Conservation (phyloP, 805 yeast genomes). For the Saccharomycopsis lassenensis region DNA sequence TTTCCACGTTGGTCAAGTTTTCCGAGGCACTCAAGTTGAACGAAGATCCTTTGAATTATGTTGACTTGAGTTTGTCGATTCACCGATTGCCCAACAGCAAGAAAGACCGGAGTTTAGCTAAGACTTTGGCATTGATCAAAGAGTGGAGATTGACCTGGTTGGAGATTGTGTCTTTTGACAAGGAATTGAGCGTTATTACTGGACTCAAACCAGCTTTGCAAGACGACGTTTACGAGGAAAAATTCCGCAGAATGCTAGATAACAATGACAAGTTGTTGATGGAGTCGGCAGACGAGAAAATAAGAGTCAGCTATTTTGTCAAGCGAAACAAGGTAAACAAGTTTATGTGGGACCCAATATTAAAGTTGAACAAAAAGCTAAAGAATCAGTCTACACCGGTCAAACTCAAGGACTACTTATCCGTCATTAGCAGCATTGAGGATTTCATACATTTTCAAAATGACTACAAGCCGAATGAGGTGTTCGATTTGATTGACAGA, state of each 20-base stretch:
- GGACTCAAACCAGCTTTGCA: conserved; percentile 3
- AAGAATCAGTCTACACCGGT: background rate
- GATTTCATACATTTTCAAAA: conserved; percentile 16
- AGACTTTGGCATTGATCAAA: conserved; percentile 2
- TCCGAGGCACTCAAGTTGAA: conserved; percentile 7
- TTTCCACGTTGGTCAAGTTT: conserved; percentile 6
- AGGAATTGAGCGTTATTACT: conserved; percentile 3
- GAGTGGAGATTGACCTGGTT: conserved; percentile 12
- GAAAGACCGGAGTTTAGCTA: conserved; percentile 1
- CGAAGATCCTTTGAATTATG: conserved; percentile 12
- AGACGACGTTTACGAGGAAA: conserved; percentile 1
- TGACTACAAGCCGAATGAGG: conserved; percentile 12
- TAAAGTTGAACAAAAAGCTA: conserved; percentile 6
- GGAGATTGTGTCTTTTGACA: conserved; percentile 10
- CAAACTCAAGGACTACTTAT: conserved; percentile 15
- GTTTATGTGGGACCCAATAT: conserved; percentile 6
- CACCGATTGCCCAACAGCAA: background rate
- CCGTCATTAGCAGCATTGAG: conserved; percentile 12
- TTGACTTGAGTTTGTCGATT: conserved; percentile 8
- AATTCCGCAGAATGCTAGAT: conserved; percentile 1
- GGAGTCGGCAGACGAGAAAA: conserved; percentile 13
- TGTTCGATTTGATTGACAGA: conserved; percentile 17
- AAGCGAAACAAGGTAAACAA: conserved; percentile 5
- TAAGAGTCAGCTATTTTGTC: conserved; percentile 4
- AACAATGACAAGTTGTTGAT: background rate